These are phyloP conservation scores for Zostera marina DNA, from an alignment of 116 monocot genomes.

Conservation along the genomic window DNA sequence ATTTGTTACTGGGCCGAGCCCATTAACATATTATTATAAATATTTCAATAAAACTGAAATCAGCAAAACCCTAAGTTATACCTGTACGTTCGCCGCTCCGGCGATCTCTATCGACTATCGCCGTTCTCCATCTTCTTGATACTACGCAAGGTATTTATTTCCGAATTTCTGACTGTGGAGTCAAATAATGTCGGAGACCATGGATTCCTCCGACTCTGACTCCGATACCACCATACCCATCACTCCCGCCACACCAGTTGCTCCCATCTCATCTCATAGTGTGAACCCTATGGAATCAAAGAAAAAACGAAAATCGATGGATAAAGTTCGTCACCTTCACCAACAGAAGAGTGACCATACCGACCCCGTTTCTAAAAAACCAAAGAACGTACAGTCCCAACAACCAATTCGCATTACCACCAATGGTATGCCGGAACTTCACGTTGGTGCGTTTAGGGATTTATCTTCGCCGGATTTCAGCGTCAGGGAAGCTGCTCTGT, in stretches of 20 bases:
- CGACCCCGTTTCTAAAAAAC: slow-evolving; percentile 3
- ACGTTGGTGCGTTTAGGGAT: slow-evolving; percentile 41
- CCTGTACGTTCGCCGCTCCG: no score
- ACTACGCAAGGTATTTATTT: no score
- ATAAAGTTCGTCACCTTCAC: slow-evolving; percentile 37
- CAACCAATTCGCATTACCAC: background rate
- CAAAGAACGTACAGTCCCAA: background rate
- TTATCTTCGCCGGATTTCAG: slow-evolving; percentile 36
- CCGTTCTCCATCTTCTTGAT: no score
- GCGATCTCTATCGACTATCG: no score
- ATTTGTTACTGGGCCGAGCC: no score
- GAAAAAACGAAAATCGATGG: slow-evolving; percentile 59
- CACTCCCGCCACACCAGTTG: background rate
- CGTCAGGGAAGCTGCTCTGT: slow-evolving; percentile 44
- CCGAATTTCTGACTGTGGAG: no score
- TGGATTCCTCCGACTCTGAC: background rate
- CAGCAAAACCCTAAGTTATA: no score
- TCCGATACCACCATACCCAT: background rate
- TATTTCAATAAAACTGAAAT: no score
- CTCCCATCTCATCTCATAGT: background rate
- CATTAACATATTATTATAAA: no score
- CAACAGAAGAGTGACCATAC: slow-evolving; percentile 1
- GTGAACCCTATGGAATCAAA: slow-evolving; percentile 46
- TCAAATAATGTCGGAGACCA: background rate
- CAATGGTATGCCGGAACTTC: slow-evolving; percentile 25